A percentile compares a stretch with the other conserved stretches of the same genome.
These are phyloP conservation scores for Basipetospora chlamydospora DNA, from an alignment of 2,329 filamentous ascomycete species.

Conservation along the genomic window DNA sequence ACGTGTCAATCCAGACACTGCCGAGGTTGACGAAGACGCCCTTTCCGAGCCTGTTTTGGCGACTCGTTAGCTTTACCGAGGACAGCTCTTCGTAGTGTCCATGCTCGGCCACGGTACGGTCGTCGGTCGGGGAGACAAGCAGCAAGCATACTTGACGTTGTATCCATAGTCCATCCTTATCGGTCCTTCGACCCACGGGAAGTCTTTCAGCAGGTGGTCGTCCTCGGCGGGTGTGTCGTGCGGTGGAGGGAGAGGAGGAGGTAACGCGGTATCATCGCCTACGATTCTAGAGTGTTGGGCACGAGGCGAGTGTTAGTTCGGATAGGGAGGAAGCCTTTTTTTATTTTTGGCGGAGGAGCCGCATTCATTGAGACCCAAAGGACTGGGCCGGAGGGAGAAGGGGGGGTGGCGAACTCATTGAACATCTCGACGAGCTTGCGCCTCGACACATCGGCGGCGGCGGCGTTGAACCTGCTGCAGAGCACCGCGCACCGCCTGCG, in stretches of 20 bases:
- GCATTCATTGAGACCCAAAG: neutral
- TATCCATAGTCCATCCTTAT: conserved; percentile 65
- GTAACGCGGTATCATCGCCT: conserved; percentile 41
- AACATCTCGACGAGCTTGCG: conserved; percentile 52
- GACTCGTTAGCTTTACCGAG: no score
- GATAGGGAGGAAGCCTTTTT: no score
- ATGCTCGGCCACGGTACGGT: no score
- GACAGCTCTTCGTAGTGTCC: no score
- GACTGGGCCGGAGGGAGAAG: neutral
- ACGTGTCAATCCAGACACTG: conserved; percentile 64
- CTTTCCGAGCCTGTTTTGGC: conserved; percentile 38
- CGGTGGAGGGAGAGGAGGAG: conserved; percentile 44
- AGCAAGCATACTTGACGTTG: conserved; percentile 49
- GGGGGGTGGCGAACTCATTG: conserved; percentile 39
- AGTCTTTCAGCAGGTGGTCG: conserved; percentile 44
- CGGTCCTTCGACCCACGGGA: conserved; percentile 57
- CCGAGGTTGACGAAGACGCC: conserved; percentile 65
- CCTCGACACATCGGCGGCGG: conserved; percentile 39
- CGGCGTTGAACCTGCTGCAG: conserved; percentile 47
- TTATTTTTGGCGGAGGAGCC: no score
- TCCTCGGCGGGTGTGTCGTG: conserved; percentile 38
- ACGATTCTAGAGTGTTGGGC: conserved; percentile 30
- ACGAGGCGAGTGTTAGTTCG: no score
- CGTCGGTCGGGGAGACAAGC: neutral
- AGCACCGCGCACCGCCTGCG: conserved; percentile 49